Conservation (phyloP, 2,329 filamentous ascomycete species). For the Fusarium denticulatum region DNA sequence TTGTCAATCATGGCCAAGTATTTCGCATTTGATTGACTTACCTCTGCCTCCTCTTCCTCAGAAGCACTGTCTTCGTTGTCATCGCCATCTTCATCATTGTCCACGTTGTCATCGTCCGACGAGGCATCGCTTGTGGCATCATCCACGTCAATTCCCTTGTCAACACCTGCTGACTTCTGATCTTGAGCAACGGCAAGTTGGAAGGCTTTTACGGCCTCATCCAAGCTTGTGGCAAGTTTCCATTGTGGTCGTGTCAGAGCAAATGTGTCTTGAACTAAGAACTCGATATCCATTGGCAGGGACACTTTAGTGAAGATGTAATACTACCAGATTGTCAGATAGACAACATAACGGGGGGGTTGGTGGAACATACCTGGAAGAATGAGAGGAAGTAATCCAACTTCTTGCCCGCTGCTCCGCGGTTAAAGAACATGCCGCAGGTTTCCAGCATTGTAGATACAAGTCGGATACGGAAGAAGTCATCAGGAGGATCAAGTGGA, state of each 20-base stretch:
- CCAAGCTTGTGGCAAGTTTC: conserved; percentile 82
- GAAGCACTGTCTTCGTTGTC: conserved; percentile 69
- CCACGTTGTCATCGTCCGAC: conserved; percentile 80
- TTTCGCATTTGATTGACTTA: conserved; percentile 38
- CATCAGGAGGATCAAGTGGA: conserved; percentile 85
- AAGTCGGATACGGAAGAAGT: conserved; percentile 94
- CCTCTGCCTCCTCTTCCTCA: conserved; percentile 68
- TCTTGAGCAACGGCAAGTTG: conserved; percentile 90
- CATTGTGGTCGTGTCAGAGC: conserved; percentile 87
- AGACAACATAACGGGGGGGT: background rate
- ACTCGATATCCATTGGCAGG: conserved; percentile 96
- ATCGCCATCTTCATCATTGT: conserved; percentile 72
- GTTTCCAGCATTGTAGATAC: conserved; percentile 92
- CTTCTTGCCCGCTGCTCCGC: conserved; percentile 94
- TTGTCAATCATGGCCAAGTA: conserved; percentile 3
- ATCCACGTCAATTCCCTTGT: conserved; percentile 75
- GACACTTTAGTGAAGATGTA: conserved; percentile 92
- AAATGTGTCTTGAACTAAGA: conserved; percentile 93
- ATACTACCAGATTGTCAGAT: conserved; percentile 64
- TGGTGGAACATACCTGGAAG: conserved; percentile 73
- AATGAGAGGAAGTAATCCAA: conserved; percentile 97
- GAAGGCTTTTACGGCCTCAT: conserved; percentile 86
- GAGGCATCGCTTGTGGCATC: conserved; percentile 75
- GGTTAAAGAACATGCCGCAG: conserved; percentile 95
- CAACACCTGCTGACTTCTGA: conserved; percentile 80